Percentiles rank a stretch among this genome's conserved stretches.
Evolutionary conservation across 164 flowering plant species (phyloP).

Genomic region (Tetrastigma voinierianum): DNA sequence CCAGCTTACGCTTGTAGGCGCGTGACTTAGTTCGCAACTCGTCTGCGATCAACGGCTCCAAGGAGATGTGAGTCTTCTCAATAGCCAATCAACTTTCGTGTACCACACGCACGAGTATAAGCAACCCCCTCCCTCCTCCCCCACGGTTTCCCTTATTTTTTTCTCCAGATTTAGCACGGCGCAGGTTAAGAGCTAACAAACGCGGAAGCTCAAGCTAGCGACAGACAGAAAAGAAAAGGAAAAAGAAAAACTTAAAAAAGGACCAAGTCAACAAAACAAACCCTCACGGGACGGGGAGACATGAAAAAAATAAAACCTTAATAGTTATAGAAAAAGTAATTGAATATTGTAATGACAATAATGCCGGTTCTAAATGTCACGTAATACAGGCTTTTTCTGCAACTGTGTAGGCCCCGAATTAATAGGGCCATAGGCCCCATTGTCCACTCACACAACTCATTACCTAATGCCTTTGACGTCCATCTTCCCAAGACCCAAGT

Average conservation of each 20-base stretch:
- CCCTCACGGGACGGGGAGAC: not conserved
- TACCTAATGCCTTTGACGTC: slow-evolving; percentile 26
- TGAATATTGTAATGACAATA: not conserved
- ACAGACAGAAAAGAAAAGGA: not conserved
- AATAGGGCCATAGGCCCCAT: slow-evolving; percentile 1
- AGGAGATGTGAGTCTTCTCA: no score
- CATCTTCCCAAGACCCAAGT: not conserved
- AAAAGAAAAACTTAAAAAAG: no score
- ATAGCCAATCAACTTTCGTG: no score
- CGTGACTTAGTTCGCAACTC: not conserved
- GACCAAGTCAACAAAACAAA: not conserved
- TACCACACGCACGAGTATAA: no score
- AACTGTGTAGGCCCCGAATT: not conserved
- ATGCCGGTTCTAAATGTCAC: slow-evolving; percentile 11
- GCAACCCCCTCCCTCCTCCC: no score
- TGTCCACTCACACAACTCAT: slow-evolving; percentile 1
- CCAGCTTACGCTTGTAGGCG: slow-evolving; percentile 2
- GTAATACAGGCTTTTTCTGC: slow-evolving; percentile 1
- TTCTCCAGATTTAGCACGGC: no score
- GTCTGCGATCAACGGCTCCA: no score
- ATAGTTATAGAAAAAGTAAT: not conserved
- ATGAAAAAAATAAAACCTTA: not conserved
- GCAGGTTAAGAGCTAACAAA: not conserved
- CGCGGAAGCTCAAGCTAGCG: slow-evolving; percentile 1
- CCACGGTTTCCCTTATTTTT: no score